These are phyloP conservation scores for Aspergillus latus DNA, from an alignment of 2,329 filamentous ascomycete species.

Conservation along the genomic window DNA sequence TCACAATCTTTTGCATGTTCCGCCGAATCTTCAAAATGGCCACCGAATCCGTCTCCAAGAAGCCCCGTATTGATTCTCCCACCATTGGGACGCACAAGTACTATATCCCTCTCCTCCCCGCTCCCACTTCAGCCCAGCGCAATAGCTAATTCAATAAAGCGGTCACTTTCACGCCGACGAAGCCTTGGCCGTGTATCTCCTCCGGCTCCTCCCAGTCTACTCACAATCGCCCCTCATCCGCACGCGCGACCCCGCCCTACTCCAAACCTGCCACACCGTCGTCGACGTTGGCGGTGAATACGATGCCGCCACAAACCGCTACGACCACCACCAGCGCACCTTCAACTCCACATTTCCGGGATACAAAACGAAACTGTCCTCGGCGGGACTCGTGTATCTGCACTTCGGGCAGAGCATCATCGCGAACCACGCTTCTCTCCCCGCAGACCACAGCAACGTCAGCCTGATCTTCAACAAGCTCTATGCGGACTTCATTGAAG, in stretches of 20 bases:
- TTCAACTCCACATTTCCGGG: conserved; percentile 84
- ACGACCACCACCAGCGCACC: conserved; percentile 95
- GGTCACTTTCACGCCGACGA: conserved; percentile 99
- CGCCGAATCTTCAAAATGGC: conserved; percentile 57
- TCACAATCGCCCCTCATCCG: conserved; percentile 71
- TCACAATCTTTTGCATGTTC: conserved; percentile 32
- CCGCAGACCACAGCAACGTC: conserved; percentile 65
- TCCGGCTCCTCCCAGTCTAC: conserved; percentile 84
- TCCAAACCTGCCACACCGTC: conserved; percentile 85
- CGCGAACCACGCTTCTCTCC: conserved; percentile 61
- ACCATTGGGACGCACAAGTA: conserved; percentile 89
- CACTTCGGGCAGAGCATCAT: conserved; percentile 90
- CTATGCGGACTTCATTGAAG: conserved; percentile 91
- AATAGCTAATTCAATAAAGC: conserved; percentile 35
- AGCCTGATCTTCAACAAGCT: conserved; percentile 80
- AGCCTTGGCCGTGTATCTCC: conserved; percentile 93
- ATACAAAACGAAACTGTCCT: conserved; percentile 83
- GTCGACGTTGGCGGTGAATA: conserved; percentile 98
- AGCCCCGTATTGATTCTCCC: conserved; percentile 72
- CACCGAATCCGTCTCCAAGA: conserved; percentile 70
- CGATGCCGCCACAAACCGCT: conserved; percentile 72
- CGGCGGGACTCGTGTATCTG: conserved; percentile 90
- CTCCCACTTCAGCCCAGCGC: neutral
- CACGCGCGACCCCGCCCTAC: conserved; percentile 76
- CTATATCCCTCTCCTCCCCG: neutral